Base-by-base conservation (phyloP, 2,329 filamentous ascomycete species). In the Aspergillus awamori region DNA sequence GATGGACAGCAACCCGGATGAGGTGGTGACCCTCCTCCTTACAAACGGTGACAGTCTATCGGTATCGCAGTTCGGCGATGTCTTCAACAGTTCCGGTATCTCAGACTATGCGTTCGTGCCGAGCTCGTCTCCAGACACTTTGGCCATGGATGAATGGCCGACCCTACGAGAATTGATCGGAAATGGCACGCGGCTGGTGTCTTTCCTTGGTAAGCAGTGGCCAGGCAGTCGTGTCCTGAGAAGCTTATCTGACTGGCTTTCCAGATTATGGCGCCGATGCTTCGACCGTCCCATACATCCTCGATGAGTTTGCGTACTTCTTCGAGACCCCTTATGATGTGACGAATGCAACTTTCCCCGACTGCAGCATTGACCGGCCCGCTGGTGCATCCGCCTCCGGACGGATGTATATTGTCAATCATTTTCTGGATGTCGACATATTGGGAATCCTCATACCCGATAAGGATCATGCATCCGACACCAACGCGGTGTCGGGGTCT, bases 1-100 rank as follows among this genome's bases (percentile, higher is more conserved):
- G 84, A 77, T 91, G 65, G 83, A 85, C 53, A 58, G 59, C 17
- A 82, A 90, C 64, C 76, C 82, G 5, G 75, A 86, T 58, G 87
- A 90, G 61, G 85, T 89, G 6, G 80, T 89, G 11, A 87, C 85
- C 0, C 70, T 90, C 53, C 80, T 90, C 10, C 75, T 90, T 51
- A 89, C 86, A 4, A 89, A 90, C 67, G 80, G 78, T 4, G 87
- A 90, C 53, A 67, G 64, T 8, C 57, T 77, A 11, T 63, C 69
- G 20, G 67, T 77, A 8, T 63, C 62, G 28, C 60, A 69, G 15
- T 79, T 79, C 41, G 73, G 70, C 5, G 66, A 73, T 47, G 71
- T 70, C 1, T 78, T 79, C 58, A 55, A 62, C 4, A 64, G 63
- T 24, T 72, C 69, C 28, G 76, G 74, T 5, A 68, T 78, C n/a